Base-by-base conservation (phyloP, 495 filamentous ascomycete genomes). In the Bathelium albidoporum region DNA sequence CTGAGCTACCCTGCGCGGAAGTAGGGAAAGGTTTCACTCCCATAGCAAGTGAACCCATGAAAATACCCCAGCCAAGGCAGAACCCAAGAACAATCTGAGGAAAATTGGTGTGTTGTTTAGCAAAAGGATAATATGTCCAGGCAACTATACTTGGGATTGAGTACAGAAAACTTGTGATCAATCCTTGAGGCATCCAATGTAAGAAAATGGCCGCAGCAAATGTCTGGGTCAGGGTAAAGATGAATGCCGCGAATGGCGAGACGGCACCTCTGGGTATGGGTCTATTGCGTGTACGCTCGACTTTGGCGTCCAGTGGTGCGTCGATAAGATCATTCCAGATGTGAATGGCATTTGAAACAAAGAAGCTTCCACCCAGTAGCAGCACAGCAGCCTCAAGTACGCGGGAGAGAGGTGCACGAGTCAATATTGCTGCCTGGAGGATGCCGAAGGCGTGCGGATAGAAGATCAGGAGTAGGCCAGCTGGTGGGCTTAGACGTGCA, bases 271-370 rank as follows among this genome's bases (percentile, higher is more conserved):
- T 71, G 0, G 76, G 69, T 41, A 79, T 75, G 11, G 77, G 77
- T 0, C 77, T 69, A 32, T 66, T 71, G 39, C 66, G 65, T 29
- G 75, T 77, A 22, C 77, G 75, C 4, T 65, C 59, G 49, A 78
- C 69, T 2, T 66, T 61, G 11, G 65, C 64, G 64, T 79, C 77
- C 43, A 79, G 62, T 22, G 69, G 72, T 12, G 73, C 73, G 61
- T 79, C 76, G 67, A 76, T 64, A 24, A 77, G 70, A 67, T 78
- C 77, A 68, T 79, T 77, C 75, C 75, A 78, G 32, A 72, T 72
- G 68, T 75, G 73, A 4, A 69, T 70, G 1, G 75, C 73, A 65
- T 75, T 76, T 58, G 70, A 72, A 65, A 75, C 70, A 69, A 80
- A 77, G 70, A 79, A 75, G 66, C 67, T 71, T 55, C 72, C 73